Percentiles rank a stretch among this genome's conserved stretches.
Evolutionary conservation across 345 rosid genomes (phyloP).

Genomic region (Luvunga scandens): DNA sequence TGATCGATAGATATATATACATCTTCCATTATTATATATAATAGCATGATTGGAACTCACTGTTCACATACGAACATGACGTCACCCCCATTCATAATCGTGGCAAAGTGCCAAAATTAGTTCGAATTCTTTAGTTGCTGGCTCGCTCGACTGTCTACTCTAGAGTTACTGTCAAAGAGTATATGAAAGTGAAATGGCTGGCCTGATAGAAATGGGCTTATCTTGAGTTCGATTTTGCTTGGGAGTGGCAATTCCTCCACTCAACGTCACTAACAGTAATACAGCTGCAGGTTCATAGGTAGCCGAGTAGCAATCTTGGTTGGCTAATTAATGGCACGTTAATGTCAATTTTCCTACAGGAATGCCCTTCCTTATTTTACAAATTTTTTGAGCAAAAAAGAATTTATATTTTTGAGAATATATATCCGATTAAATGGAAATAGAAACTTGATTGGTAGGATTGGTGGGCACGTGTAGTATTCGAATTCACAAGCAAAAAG

Average conservation of each 20-base stretch:
- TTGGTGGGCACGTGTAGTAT: too few species aligned
- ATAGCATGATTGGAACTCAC: slow-evolving; percentile 26
- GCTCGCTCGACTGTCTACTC: too few species aligned
- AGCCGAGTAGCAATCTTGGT: background rate
- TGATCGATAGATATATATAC: background rate
- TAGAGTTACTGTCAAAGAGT: too few species aligned
- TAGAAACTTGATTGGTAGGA: background rate
- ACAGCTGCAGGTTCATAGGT: background rate
- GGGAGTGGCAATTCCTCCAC: background rate
- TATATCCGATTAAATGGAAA: background rate
- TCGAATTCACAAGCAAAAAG: background rate
- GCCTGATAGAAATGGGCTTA: background rate
- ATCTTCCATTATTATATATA: too few species aligned
- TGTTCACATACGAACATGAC: slow-evolving; percentile 25
- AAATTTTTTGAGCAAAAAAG: background rate
- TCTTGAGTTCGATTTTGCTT: background rate
- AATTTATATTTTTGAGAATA: background rate
- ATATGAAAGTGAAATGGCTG: slow-evolving; percentile 24
- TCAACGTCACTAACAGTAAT: background rate
- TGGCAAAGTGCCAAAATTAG: background rate
- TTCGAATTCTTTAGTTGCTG: too few species aligned
- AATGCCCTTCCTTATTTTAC: background rate
- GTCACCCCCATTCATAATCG: slow-evolving; percentile 6
- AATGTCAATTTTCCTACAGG: background rate
- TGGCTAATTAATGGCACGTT: background rate